A percentile compares a stretch with the other conserved stretches of the same genome.
These are phyloP conservation scores for Heliamphora exappendiculata DNA, from an alignment of 148 eudicot genomes.

Conservation along the genomic window DNA sequence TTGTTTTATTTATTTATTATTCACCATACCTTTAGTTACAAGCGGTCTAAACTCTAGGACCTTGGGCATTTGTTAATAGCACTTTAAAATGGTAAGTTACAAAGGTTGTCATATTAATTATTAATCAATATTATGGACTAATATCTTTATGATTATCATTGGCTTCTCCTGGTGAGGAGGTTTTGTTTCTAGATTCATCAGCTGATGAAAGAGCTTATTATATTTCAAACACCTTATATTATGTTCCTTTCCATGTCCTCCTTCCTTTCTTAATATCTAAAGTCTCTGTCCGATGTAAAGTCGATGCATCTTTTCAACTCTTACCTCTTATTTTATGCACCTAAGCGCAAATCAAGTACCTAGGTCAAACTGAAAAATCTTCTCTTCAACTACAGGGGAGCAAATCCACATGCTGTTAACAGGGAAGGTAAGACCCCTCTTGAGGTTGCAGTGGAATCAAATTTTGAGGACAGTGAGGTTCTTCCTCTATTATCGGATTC, in stretches of 20 bases:
- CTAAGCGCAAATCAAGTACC: too few relatives aligned
- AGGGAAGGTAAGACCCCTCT: conserved; percentile 57
- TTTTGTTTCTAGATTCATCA: too few relatives aligned
- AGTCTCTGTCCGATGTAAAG: background rate
- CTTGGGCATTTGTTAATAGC: background rate
- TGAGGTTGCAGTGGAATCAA: conserved; percentile 58
- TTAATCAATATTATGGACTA: background rate
- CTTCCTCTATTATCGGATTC: conserved; percentile 51
- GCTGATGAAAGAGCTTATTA: too few relatives aligned
- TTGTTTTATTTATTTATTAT: background rate
- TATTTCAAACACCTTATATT: too few relatives aligned
- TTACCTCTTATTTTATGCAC: background rate
- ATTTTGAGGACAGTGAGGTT: conserved; percentile 68
- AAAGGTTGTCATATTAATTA: background rate
- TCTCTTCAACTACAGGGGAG: conserved; percentile 56
- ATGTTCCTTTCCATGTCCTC: too few relatives aligned
- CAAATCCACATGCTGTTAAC: conserved; percentile 54
- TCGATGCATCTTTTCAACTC: background rate
- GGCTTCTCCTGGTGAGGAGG: too few relatives aligned
- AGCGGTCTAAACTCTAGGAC: background rate
- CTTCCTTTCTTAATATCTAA: background rate
- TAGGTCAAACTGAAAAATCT: too few relatives aligned
- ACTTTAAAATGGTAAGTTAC: background rate
- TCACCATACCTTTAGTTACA: background rate
- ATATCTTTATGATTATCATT: background rate